Conservation (phyloP, 495 filamentous ascomycete genomes). For the Geoglossum glabrum region DNA sequence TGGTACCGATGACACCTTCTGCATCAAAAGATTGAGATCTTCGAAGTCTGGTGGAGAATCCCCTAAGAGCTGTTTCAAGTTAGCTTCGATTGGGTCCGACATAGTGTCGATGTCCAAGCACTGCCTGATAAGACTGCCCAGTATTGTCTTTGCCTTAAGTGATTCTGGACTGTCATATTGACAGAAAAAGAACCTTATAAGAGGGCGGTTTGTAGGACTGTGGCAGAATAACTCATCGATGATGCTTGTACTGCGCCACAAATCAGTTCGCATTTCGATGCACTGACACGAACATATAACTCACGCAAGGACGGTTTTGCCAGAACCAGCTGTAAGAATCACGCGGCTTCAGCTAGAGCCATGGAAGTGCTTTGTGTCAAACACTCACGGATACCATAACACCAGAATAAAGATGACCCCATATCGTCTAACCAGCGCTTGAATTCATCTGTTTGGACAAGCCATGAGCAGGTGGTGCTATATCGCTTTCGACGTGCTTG, state of each 20-base stretch:
- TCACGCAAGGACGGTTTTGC: neutral
- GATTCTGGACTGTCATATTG: conserved; percentile 1
- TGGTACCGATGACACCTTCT: conserved; percentile 1
- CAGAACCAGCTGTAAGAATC: neutral
- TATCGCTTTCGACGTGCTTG: neutral
- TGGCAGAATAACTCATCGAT: neutral
- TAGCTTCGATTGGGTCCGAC: conserved; percentile 1
- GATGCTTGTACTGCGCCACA: neutral
- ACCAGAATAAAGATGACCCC: neutral
- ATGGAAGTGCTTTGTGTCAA: neutral
- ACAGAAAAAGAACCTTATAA: neutral
- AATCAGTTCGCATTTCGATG: neutral
- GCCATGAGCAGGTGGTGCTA: neutral
- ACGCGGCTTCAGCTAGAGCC: neutral
- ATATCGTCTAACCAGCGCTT: neutral
- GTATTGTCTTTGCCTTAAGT: conserved; percentile 3
- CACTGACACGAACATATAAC: neutral
- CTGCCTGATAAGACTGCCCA: conserved; percentile 5
- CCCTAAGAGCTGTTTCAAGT: conserved; percentile 2
- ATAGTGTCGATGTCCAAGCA: conserved; percentile 3
- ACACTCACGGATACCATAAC: neutral
- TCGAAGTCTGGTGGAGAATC: neutral
- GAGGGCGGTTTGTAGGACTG: neutral
- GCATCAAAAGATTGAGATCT: conserved; percentile 4
- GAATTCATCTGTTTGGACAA: neutral